Evolutionary conservation across 352 stramenopile genomes (phyloP).

Genomic region (Globisporangium recalcitrans): DNA sequence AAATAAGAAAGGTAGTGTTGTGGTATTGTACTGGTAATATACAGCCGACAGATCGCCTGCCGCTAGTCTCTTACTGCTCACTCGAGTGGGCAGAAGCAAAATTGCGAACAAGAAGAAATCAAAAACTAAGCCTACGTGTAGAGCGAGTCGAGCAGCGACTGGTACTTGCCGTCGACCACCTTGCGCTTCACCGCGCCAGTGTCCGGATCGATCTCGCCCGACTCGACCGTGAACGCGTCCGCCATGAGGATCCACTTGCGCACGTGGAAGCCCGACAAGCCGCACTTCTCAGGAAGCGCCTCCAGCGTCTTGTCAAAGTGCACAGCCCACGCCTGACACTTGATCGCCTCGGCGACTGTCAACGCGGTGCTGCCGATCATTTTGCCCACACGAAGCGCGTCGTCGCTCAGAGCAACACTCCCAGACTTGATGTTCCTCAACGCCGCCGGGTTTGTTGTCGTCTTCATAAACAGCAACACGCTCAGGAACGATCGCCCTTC

Average conservation of each 20-base stretch:
- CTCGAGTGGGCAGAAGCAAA: not conserved
- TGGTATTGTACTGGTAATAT: constrained; percentile 23
- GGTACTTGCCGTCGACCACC: constrained; percentile 65
- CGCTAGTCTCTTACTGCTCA: not conserved
- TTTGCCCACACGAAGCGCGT: constrained; percentile 37
- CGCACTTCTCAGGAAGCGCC: constrained; percentile 33
- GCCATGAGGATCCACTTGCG: constrained; percentile 82
- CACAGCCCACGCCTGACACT: constrained; percentile 66
- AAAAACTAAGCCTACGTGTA: constrained; percentile 44
- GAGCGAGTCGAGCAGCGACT: constrained; percentile 65
- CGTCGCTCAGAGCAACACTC: constrained; percentile 33
- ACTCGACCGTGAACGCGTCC: constrained; percentile 56
- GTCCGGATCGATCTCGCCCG: constrained; percentile 64
- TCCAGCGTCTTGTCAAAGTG: constrained; percentile 70
- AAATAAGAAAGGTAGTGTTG: not conserved
- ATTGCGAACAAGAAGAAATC: not conserved
- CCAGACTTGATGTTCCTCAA: constrained; percentile 17
- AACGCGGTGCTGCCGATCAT: constrained; percentile 32
- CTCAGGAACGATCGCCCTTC: constrained; percentile 67
- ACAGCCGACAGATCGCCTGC: constrained; percentile 6
- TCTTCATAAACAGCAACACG: constrained; percentile 79
- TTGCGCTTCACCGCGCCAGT: constrained; percentile 54
- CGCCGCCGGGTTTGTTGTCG: constrained; percentile 7
- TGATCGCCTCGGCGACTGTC: constrained; percentile 58
- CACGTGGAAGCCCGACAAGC: constrained; percentile 56